Conservation (phyloP, 495 filamentous ascomycete genomes). For the Emericellopsis terricola region DNA sequence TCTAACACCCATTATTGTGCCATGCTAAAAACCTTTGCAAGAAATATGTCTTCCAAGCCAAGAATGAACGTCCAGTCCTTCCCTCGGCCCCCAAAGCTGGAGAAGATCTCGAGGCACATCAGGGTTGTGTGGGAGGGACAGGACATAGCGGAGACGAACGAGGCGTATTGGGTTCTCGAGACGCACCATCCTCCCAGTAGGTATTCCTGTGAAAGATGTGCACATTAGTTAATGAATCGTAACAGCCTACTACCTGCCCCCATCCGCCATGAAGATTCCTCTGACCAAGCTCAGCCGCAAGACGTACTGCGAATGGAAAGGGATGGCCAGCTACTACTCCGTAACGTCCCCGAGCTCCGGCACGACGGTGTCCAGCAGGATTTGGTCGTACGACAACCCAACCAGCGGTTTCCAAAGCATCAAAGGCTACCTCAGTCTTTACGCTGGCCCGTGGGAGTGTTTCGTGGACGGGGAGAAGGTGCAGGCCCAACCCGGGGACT, state of each 20-base stretch:
- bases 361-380: constrained; percentile 25
- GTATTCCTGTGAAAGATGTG: constrained; percentile 2
- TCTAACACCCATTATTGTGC: no score
- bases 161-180: constrained; percentile 41
- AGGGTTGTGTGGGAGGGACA: constrained; percentile 32
- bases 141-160: constrained; percentile 33
- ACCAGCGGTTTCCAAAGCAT: constrained; percentile 26
- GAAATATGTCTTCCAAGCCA: constrained; percentile 22
- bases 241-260: constrained; percentile 37
- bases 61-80: constrained; percentile 36
- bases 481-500: constrained; percentile 36
- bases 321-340: constrained; percentile 32
- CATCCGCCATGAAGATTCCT: constrained; percentile 19
- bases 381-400: constrained; percentile 37
- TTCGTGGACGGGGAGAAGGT: constrained; percentile 42
- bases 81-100: constrained; percentile 38
- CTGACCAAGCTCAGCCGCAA: constrained; percentile 21
- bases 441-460: constrained; percentile 38
- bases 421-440: constrained; percentile 33
- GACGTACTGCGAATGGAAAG: constrained; percentile 40
- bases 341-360: constrained; percentile 14
- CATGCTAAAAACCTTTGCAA: not conserved
- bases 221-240: not conserved
- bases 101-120: constrained; percentile 28
- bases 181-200: constrained; percentile 37